Evolutionary conservation across 768 basidiomycete species (phyloP), one percentile per base, ranked within the genome.

Genomic region (Hemileccinum rubropunctum): DNA sequence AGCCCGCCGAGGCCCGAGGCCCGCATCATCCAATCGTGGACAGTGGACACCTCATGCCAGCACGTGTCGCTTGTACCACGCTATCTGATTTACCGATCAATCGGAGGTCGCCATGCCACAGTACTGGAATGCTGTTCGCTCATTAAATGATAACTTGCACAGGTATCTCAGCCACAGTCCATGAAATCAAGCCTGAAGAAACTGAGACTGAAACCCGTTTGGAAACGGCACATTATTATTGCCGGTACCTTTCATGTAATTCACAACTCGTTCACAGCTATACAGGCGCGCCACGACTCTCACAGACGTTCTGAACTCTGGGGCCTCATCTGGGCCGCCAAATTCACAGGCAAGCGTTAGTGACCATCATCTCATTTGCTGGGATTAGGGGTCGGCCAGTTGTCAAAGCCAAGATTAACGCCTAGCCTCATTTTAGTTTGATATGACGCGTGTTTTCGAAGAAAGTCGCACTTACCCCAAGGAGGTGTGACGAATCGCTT

Each of bases 321-420:
- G 45, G 12, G n/a, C 40, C 13, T 26, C 39, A 10, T 33, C 38
- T 30, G 35, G 38, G 30, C 46, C 13, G 8, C 27, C 23, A 4
- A 14, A n/a, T 36, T 36, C 35, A 36, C 15, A 39, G 11, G 36
- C 7, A 12, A 15, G 13, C 4, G 15, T n/a, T n/a, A 33, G 30
- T n/a, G 23, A 17, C 15, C 28, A 30, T 30, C 23, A 18, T 35
- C 39, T 55, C 20, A 52, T 42, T 53, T 48, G 27, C 37, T 50
- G 23, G 30, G 36, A 32, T 42, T 51, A 26, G 47, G 41, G 32
- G 34, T 21, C 14, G 67, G 63, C 85, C 84, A 86, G 60, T 86
- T 68, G n/a, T 83, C 83, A 58, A 87, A 86, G 9, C 84, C 84
- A 41, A 86, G 78, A 41, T 84, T 81, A 47, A 86, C 71, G 42